Conservation (phyloP, 345 rosid species). For the Carallia brachiata region DNA sequence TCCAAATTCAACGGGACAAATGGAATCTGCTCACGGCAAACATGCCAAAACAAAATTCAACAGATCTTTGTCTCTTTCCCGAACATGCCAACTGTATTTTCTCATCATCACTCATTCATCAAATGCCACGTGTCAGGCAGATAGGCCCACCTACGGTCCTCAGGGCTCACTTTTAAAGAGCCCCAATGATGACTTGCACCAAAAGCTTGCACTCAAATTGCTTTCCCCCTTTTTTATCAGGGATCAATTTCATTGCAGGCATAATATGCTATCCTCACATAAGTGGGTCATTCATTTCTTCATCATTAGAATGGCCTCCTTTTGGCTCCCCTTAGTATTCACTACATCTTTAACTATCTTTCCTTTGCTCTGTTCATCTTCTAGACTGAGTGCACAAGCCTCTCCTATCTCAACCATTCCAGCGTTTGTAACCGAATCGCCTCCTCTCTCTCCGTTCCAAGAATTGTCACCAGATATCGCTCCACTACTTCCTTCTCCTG, state of each 20-base stretch:
- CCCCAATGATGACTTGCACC: constrained; percentile 27
- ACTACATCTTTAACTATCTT: constrained; percentile 30
- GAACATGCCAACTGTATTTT: constrained; percentile 40
- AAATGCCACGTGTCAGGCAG: constrained; percentile 22
- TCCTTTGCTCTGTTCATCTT: constrained; percentile 34
- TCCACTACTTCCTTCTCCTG: constrained; percentile 74
- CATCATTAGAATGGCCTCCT: constrained; percentile 62
- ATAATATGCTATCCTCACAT: constrained; percentile 22
- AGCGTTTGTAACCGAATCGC: constrained; percentile 28
- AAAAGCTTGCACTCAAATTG: constrained; percentile 18
- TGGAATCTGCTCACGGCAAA: constrained; percentile 7
- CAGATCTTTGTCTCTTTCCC: constrained; percentile 28
- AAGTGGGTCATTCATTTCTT: constrained; percentile 42
- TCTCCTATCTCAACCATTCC: constrained; percentile 39
- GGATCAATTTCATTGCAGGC: constrained; percentile 1
- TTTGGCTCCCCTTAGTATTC: constrained; percentile 34
- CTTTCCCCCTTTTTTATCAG: constrained; percentile 27
- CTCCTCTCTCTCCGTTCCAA: constrained; percentile 38
- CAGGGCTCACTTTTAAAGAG: constrained; percentile 21
- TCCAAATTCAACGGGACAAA: constrained; percentile 8
- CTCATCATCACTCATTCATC: constrained; percentile 22
- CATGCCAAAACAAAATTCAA: constrained; percentile 26
- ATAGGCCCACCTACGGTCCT: constrained; percentile 21
- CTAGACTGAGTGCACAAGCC: constrained; percentile 19
- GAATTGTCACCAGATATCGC: constrained; percentile 72